phyloP scores from a whole-genome alignment of 2,329 filamentous ascomycete genomes.

The Ceratocystis ficicola region DNA sequence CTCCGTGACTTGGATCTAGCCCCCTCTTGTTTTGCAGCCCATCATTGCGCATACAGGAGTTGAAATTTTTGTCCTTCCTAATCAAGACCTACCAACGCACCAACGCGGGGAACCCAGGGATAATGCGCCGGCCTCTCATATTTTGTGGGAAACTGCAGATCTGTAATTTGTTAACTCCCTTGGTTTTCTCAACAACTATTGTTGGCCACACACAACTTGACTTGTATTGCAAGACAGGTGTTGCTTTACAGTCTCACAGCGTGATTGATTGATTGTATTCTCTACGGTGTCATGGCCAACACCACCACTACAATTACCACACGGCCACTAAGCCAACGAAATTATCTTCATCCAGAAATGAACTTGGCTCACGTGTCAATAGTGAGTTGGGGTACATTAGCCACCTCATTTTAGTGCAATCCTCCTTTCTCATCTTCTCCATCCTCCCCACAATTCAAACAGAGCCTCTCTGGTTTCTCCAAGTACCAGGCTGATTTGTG shows the following conservation, averaged over 20 bases:
- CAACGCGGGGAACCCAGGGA: constrained; percentile 18
- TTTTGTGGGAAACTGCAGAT: too few species aligned
- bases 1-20: neutral
- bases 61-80: too few species aligned
- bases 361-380: constrained; percentile 7
- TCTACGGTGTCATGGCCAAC: too few species aligned
- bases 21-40: too few species aligned
- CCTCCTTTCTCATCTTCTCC: neutral
- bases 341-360: neutral
- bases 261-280: too few species aligned
- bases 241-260: too few species aligned
- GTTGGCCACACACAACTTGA: too few species aligned
- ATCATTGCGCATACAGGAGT: too few species aligned
- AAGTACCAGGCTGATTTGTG: neutral
- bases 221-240: too few species aligned
- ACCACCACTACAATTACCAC: neutral
- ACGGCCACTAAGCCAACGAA: neutral
- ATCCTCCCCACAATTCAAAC: neutral
- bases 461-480: constrained; percentile 5
- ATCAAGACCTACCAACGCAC: neutral
- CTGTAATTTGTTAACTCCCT: too few species aligned
- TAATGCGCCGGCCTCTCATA: too few species aligned
- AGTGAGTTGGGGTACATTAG: constrained; percentile 6
- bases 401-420: constrained; percentile 10
- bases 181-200: too few species aligned